Percentiles rank a stretch among this genome's conserved stretches.
phyloP scores from a whole-genome alignment of 306 rosid species.

The Vicia villosa region DNA sequence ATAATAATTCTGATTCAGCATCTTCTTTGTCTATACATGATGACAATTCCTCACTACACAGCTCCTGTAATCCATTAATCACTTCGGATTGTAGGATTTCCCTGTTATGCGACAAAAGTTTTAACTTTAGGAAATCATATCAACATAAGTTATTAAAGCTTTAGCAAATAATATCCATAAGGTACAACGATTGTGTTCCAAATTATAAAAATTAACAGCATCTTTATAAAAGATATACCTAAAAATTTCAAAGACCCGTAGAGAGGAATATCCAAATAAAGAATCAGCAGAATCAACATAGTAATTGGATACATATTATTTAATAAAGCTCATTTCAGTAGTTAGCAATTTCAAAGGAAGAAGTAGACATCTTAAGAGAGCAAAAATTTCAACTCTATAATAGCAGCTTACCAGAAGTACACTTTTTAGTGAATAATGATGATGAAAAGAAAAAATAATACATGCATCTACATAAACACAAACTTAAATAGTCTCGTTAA shows the following conservation, averaged over 20 bases:
- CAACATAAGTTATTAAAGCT: not conserved
- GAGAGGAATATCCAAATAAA: conserved; percentile 25
- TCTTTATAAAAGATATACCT: conserved; percentile 8
- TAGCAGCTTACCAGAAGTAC: not conserved
- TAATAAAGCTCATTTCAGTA: not conserved
- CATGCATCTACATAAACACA: not conserved
- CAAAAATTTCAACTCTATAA: conserved; percentile 16
- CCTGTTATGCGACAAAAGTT: conserved; percentile 60
- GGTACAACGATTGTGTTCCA: conserved; percentile 25
- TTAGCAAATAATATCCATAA: conserved; percentile 9
- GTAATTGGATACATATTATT: conserved; percentile 1
- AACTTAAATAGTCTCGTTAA: not conserved
- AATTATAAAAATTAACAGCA: conserved; percentile 31
- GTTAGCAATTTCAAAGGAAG: not conserved
- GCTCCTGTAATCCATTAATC: conserved; percentile 60
- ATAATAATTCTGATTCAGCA: conserved; percentile 66
- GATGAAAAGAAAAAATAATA: not conserved
- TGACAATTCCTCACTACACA: conserved; percentile 54
- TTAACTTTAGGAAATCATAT: conserved; percentile 32
- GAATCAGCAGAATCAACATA: not conserved
- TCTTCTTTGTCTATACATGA: conserved; percentile 71
- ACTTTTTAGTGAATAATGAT: conserved; percentile 2
- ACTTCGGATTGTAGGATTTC: conserved; percentile 90
- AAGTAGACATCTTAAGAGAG: not conserved
- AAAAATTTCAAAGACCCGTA: conserved; percentile 12